These are phyloP conservation scores for Candida succiphila DNA, from an alignment of 805 yeast species.

Conservation along the genomic window DNA sequence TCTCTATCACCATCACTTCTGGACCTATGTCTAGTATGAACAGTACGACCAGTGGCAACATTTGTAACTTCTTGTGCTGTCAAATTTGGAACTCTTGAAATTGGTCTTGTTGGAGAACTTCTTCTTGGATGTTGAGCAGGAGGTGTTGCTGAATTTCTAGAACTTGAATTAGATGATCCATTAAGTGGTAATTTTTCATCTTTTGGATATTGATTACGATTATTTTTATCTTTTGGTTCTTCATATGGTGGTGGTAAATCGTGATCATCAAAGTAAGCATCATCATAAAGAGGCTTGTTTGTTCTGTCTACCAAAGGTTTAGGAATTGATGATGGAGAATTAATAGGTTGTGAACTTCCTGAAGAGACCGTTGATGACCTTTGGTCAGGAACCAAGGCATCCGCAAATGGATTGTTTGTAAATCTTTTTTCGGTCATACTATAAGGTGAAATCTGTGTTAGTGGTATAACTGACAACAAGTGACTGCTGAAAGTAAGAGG, in stretches of 20 bases:
- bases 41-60: constrained; percentile 7
- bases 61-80: not conserved
- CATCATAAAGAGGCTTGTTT: constrained; percentile 9
- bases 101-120: not conserved
- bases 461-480: too few species aligned
- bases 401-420: constrained; percentile 46
- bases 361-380: constrained; percentile 1
- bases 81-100: not conserved
- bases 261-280: constrained; percentile 13
- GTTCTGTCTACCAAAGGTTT: constrained; percentile 2
- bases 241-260: constrained; percentile 57
- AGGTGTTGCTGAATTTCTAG: not conserved
- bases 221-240: constrained; percentile 48
- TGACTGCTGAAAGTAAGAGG: too few species aligned
- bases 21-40: constrained; percentile 22
- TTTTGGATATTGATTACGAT: constrained; percentile 37
- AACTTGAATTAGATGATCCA: constrained; percentile 9
- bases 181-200: constrained; percentile 31
- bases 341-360: constrained; percentile 1
- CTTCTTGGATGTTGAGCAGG: not conserved
- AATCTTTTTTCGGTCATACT: constrained; percentile 5
- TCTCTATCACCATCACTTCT: constrained; percentile 14
- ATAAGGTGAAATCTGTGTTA: not conserved
- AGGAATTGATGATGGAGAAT: too few species aligned
- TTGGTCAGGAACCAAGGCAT: constrained; percentile 29